Evolutionary conservation across 495 filamentous ascomycete species (phyloP), one percentile per base, ranked within the genome.

Genomic region (Tetracladium marchalianum): DNA sequence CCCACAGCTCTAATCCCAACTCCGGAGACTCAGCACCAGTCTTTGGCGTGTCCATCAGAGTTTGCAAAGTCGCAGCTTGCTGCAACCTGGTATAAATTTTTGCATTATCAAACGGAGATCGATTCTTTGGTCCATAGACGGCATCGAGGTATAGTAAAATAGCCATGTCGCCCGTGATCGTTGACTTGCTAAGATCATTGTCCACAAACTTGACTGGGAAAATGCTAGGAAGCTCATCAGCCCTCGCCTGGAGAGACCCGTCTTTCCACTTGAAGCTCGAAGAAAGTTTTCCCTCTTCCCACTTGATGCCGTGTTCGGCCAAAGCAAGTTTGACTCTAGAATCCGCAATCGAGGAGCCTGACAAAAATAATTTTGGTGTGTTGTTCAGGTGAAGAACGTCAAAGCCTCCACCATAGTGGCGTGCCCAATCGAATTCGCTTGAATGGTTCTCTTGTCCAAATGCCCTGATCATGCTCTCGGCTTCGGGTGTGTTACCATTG

Each of bases 381-480:
- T 66, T 67, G 1, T 72, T 65, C 40, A 75, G 69, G 44, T 98
- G 87, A 39, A 98, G 72, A 1, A 95, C 88, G 56, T 97, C 83
- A 46, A 89, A 96, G 1, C 92, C 92, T 0, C 47, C 47, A 1
- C 90, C 93, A 54, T 98, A 98, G 11, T 72, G 59, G 1, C 62
- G 68, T 16, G 81, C 70, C 93, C 92, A 95, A 54, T 88, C 77
- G 53, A 96, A 93, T 0, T 66, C 72, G 4, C 55, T 65, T 15
- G 72, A 62, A 38, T 84, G 81, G 53, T 97, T 98, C 64, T 98
- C 92, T 13, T 71, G 72, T 4, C 88, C 85, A 62, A 98, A 97
- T 0, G 84, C 85, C 32, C 66, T 67, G 35, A 98, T 69, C 62
- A 98, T 73, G 27, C 60, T 63, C 46, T 89, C 77, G 0, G 82